Evolutionary conservation across 352 stramenopile genomes (phyloP).

Genomic region (Aphanomyces cochlioides): DNA sequence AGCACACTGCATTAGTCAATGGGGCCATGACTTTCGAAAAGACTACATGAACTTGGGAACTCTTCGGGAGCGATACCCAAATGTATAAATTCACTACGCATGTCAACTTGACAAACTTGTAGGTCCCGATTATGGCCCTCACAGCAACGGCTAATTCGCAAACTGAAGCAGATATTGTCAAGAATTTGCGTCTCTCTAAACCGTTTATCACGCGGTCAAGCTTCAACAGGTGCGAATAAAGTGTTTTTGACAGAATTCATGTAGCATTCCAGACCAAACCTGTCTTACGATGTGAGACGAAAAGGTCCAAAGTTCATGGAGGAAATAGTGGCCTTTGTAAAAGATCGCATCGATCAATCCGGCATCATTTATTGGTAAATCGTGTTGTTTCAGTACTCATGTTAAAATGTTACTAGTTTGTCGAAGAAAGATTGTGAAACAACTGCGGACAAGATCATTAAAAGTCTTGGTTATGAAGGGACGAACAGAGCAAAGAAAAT

Average conservation of each 20-base stretch:
- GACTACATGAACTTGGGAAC: slow-evolving; percentile 95
- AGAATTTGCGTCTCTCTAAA: slow-evolving; percentile 63
- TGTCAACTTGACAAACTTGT: neutral
- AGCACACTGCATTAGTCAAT: slow-evolving; percentile 96
- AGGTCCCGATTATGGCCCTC: slow-evolving; percentile 86
- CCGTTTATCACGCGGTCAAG: slow-evolving; percentile 80
- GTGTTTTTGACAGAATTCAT: neutral
- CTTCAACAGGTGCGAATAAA: slow-evolving; percentile 65
- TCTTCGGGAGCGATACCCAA: slow-evolving; percentile 90
- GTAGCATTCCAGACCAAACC: slow-evolving; percentile 49
- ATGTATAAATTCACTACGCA: slow-evolving; percentile 48
- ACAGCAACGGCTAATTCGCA: slow-evolving; percentile 84
- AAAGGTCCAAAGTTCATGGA: slow-evolving; percentile 77
- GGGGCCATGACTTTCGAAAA: slow-evolving; percentile 99
- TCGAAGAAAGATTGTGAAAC: slow-evolving; percentile 87
- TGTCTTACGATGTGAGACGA: slow-evolving; percentile 81
- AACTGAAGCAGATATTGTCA: slow-evolving; percentile 78
- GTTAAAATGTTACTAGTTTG: slow-evolving; percentile 40
- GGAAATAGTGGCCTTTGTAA: slow-evolving; percentile 74
- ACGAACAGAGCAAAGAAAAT: slow-evolving; percentile 66
- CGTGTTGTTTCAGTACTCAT: neutral
- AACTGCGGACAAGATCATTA: slow-evolving; percentile 74
- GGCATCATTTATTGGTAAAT: slow-evolving; percentile 86
- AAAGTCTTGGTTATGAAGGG: slow-evolving; percentile 66
- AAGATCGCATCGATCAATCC: slow-evolving; percentile 78